A percentile compares a stretch with the other conserved stretches of the same genome.
These are phyloP conservation scores for Aspergillus leporis DNA, from an alignment of 495 filamentous ascomycete species.

Conservation along the genomic window DNA sequence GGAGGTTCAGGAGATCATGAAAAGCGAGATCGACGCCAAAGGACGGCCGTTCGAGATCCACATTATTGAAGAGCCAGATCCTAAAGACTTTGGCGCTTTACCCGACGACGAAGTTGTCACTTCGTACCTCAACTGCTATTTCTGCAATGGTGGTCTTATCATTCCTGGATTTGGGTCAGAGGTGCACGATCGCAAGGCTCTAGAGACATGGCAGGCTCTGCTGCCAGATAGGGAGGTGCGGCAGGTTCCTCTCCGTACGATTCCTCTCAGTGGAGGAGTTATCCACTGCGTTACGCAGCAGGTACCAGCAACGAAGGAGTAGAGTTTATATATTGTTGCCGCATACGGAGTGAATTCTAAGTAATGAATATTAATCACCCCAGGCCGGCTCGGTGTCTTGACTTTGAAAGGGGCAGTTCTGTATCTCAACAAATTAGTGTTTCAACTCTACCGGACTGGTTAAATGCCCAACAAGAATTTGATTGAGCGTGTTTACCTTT, in stretches of 20 bases:
- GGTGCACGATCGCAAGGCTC: constrained; percentile 19
- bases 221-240: constrained; percentile 22
- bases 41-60: constrained; percentile 26
- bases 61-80: constrained; percentile 24
- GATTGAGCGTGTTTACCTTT: too few relatives aligned
- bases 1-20: constrained; percentile 24
- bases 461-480: too few relatives aligned
- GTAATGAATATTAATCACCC: neutral
- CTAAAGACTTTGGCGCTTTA: constrained; percentile 15
- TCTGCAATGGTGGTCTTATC: constrained; percentile 29
- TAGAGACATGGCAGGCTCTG: constrained; percentile 21
- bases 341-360: neutral
- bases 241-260: constrained; percentile 27
- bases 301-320: constrained; percentile 11
- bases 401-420: too few relatives aligned
- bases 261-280: constrained; percentile 30
- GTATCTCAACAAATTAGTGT: too few relatives aligned
- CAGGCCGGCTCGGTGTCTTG: too few relatives aligned
- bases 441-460: too few relatives aligned
- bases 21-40: constrained; percentile 24
- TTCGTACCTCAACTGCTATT: constrained; percentile 32
- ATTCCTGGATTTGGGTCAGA: constrained; percentile 29
- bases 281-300: constrained; percentile 33
- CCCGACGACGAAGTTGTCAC: constrained; percentile 24
- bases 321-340: neutral